Percentiles rank a stretch among this genome's conserved stretches.
Evolutionary conservation across 2,329 filamentous ascomycete genomes (phyloP).

Genomic region (Colletotrichum phormii): DNA sequence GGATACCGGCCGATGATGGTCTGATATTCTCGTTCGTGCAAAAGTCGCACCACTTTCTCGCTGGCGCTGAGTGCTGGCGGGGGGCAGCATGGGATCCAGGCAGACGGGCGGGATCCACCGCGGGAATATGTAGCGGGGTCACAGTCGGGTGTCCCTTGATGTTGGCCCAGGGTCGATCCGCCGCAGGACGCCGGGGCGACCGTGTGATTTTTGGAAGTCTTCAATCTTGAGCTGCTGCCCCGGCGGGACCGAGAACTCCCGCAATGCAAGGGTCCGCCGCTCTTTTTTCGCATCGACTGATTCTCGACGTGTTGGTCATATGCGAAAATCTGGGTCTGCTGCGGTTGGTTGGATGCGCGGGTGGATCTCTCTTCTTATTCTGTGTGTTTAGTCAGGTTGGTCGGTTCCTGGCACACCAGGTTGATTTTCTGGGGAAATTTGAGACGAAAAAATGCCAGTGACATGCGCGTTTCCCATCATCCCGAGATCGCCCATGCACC

Average conservation of each 20-base stretch:
- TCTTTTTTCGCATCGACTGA: constrained; percentile 20
- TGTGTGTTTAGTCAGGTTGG: background rate
- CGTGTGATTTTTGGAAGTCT: background rate
- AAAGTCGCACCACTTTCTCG: constrained; percentile 22
- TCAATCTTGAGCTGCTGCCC: background rate
- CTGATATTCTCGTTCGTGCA: constrained; percentile 21
- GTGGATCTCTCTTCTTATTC: background rate
- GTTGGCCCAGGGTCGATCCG: background rate
- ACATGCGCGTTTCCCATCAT: background rate
- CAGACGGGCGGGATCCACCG: background rate
- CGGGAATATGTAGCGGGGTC: background rate
- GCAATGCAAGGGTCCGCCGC: background rate
- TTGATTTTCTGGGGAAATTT: background rate
- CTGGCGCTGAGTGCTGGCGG: background rate
- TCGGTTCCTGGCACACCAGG: background rate
- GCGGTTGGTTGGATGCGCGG: background rate
- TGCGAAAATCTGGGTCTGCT: background rate
- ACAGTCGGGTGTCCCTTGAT: background rate
- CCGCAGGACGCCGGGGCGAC: background rate
- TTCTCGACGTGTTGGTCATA: background rate
- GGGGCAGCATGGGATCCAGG: background rate
- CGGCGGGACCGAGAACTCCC: background rate
- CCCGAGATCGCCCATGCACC: background rate
- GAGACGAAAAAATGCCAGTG: background rate
- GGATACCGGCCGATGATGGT: constrained; percentile 29